Conservation (phyloP, 768 basidiomycete genomes). For the Coprinopsis marcescibilis region DNA sequence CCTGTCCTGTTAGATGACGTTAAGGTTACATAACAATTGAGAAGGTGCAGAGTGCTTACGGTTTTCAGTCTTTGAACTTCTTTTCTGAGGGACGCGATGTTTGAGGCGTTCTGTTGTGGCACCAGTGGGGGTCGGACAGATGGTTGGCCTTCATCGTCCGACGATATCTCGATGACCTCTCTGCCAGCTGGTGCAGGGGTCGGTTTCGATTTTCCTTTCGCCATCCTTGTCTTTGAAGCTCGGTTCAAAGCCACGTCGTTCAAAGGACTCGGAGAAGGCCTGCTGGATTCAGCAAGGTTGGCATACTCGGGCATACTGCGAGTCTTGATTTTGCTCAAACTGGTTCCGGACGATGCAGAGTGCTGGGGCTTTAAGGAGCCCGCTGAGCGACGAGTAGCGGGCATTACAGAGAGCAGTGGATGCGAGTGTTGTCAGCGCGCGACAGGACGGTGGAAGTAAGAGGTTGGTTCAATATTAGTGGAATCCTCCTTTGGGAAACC, state of each 20-base stretch:
- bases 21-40: neutral
- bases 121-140: constrained; percentile 9
- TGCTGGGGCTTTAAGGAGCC: too few relatives aligned
- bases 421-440: too few relatives aligned
- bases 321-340: too few relatives aligned
- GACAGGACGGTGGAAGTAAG: too few relatives aligned
- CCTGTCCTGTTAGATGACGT: constrained; percentile 29
- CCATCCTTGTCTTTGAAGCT: constrained; percentile 8
- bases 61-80: constrained; percentile 39
- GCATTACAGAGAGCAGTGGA: too few relatives aligned
- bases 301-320: too few relatives aligned
- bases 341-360: too few relatives aligned
- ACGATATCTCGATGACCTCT: constrained; percentile 53
- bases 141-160: constrained; percentile 40
- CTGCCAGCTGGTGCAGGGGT: neutral
- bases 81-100: constrained; percentile 29
- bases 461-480: too few relatives aligned
- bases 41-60: constrained; percentile 23
- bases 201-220: too few relatives aligned
- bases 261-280: neutral
- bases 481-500: too few relatives aligned
- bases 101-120: constrained; percentile 16
- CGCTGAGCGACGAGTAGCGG: neutral
- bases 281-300: neutral
- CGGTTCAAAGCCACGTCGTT: neutral